A percentile compares a stretch with the other conserved stretches of the same genome.
Conservation (phyloP, 768 basidiomycete genomes). For the Lactarius psammicola region DNA sequence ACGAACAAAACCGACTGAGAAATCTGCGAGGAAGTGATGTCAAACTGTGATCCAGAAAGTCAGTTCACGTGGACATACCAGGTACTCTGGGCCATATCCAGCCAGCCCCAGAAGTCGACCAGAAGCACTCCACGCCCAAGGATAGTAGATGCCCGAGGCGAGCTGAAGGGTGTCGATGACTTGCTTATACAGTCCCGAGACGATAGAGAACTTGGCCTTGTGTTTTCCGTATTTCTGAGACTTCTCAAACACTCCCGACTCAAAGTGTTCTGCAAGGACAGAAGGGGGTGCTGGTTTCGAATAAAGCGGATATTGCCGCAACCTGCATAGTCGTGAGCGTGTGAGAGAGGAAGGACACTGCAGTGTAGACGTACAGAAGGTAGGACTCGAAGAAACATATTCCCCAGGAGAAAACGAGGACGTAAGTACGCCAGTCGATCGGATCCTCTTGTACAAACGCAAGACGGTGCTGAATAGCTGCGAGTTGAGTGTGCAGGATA, state of each 20-base stretch:
- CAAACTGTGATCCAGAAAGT: neutral
- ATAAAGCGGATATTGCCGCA: slow-evolving; percentile 86
- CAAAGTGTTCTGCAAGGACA: slow-evolving; percentile 67
- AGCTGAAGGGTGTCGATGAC: slow-evolving; percentile 65
- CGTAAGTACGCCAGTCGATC: slow-evolving; percentile 79
- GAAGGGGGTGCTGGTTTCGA: slow-evolving; percentile 70
- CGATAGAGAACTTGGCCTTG: slow-evolving; percentile 80
- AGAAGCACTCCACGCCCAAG: slow-evolving; percentile 75
- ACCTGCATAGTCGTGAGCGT: slow-evolving; percentile 33
- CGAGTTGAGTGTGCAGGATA: slow-evolving; percentile 22
- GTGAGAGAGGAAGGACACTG: slow-evolving; percentile 3
- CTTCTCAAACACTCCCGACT: slow-evolving; percentile 72
- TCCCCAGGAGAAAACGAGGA: slow-evolving; percentile 73
- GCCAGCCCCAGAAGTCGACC: slow-evolving; percentile 49
- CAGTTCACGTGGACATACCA: slow-evolving; percentile 47
- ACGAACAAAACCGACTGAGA: slow-evolving; percentile 79
- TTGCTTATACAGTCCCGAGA: slow-evolving; percentile 75
- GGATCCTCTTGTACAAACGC: slow-evolving; percentile 70
- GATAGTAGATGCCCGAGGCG: slow-evolving; percentile 67
- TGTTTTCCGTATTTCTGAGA: slow-evolving; percentile 90
- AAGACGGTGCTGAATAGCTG: slow-evolving; percentile 54
- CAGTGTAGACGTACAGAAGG: slow-evolving; percentile 60
- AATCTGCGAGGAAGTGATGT: slow-evolving; percentile 53
- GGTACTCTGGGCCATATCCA: slow-evolving; percentile 70
- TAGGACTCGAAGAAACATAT: slow-evolving; percentile 87